Base-by-base conservation (phyloP, 2,329 filamentous ascomycete species). In the Exophiala lecanii-corni region DNA sequence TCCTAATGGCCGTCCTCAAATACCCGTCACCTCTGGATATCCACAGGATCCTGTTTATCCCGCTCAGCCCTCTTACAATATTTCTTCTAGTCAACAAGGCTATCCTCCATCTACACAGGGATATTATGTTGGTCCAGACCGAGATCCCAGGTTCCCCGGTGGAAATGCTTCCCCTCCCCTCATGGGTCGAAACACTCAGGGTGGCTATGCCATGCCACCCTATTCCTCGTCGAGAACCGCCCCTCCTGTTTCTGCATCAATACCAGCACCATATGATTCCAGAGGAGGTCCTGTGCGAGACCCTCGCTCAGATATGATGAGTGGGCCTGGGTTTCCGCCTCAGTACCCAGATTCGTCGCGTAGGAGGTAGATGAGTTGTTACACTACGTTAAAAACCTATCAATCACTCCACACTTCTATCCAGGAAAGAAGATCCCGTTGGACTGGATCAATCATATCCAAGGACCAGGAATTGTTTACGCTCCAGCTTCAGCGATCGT, bases 71-170 rank as follows among this genome's bases (percentile, higher is more conserved):
- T 36, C 52, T n/a, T 26, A 26, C 12, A 26, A 12, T 38, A 52
- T 53, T 26, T 46, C 45, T 35, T 51, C 49, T n/a, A 39, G 21
- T 17, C 49, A 39, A 15, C 19, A 39, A 23, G 30, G 32, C 19
- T 51, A 51, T 26, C n/a, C 45, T 25, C 33, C 49, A 17, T 41
- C 42, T n/a, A 19, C 15, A 16, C 31, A 39, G 20, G 31, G 39
- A 30, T 53, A 50, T 25, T 50, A 50, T 30, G 43, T 39, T 12
- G 23, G 23, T 40, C 16, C 49, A 19, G 47, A 52, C 19, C 43
- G 47, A 45, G 53, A 55, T 32, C 53, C 53, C 16, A 46, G 53
- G 39, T 48, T 47, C 10, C 47, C 50, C 18, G 36, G 35, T 36
- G 42, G 41, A 10, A 49, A 43, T 19, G 42, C 41, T 5, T 51